Evolutionary conservation across 1,284 basidiomycete genomes (phyloP).

Genomic region (Acaromyces ingoldii): DNA sequence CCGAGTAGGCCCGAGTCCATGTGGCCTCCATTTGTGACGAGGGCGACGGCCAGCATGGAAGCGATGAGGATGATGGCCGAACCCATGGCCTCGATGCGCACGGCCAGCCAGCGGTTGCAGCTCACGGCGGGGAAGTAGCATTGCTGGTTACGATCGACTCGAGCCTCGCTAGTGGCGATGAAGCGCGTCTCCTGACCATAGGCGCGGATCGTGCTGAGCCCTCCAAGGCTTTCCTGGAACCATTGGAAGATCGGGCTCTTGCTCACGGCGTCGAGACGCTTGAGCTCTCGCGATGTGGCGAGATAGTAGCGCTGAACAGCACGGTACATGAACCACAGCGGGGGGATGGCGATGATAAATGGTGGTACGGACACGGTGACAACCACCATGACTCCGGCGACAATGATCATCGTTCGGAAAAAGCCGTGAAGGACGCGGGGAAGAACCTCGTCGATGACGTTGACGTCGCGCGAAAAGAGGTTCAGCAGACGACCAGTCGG

Average conservation of each 20-base stretch:
- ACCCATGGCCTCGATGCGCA: constrained; percentile 65
- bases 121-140: constrained; percentile 64
- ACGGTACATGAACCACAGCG: constrained; percentile 41
- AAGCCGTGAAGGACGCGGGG: constrained; percentile 44
- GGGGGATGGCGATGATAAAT: constrained; percentile 62
- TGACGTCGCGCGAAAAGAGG: constrained; percentile 85
- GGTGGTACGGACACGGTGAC: constrained; percentile 66
- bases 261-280: constrained; percentile 82
- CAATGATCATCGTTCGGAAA: constrained; percentile 50
- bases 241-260: constrained; percentile 80
- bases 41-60: constrained; percentile 65
- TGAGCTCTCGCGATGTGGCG: constrained; percentile 81
- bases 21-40: constrained; percentile 55
- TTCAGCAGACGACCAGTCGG: constrained; percentile 65
- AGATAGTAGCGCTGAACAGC: constrained; percentile 65
- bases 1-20: constrained; percentile 85
- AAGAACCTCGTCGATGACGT: constrained; percentile 68
- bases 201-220: constrained; percentile 76
- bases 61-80: constrained; percentile 72
- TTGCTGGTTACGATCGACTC: constrained; percentile 75
- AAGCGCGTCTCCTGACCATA: constrained; percentile 59
- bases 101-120: constrained; percentile 74
- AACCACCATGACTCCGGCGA: constrained; percentile 65
- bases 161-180: constrained; percentile 68
- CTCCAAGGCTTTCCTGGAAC: constrained; percentile 72